phyloP scores from a whole-genome alignment of 2,329 filamentous ascomycete genomes.

The Thermoascus crustaceus region DNA sequence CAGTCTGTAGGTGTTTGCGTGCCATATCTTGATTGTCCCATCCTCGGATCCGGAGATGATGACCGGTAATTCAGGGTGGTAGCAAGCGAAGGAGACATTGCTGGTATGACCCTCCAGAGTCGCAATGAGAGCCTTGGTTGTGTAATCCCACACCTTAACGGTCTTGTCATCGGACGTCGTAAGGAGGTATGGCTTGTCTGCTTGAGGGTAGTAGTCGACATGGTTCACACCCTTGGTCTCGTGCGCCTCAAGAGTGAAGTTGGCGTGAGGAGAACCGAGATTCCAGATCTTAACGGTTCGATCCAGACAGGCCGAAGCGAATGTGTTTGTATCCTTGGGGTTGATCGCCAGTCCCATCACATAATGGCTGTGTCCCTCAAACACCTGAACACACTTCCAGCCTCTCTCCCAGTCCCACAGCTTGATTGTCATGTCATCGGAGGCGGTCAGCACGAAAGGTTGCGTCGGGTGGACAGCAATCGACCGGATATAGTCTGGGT shows the following conservation, averaged over 20 bases:
- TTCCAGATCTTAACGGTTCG: slow-evolving; percentile 98
- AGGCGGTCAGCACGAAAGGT: slow-evolving; percentile 90
- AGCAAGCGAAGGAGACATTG: slow-evolving; percentile 96
- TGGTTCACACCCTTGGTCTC: slow-evolving; percentile 97
- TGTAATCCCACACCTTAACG: slow-evolving; percentile 99
- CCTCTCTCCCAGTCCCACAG: slow-evolving; percentile 98
- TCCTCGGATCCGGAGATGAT: slow-evolving; percentile 98
- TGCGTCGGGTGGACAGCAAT: slow-evolving; percentile 93
- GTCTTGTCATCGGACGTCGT: slow-evolving; percentile 95
- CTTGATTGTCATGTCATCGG: slow-evolving; percentile 98
- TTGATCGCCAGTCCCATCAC: slow-evolving; percentile 97
- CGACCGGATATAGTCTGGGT: slow-evolving; percentile 96
- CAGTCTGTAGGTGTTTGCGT: slow-evolving; percentile 92
- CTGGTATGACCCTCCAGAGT: slow-evolving; percentile 95
- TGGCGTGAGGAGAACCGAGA: slow-evolving; percentile 83
- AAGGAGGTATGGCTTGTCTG: slow-evolving; percentile 73
- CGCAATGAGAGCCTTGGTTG: slow-evolving; percentile 92
- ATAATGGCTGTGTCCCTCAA: slow-evolving; percentile 93
- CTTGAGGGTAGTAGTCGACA: slow-evolving; percentile 74
- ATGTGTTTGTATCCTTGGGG: slow-evolving; percentile 89
- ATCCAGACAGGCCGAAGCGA: slow-evolving; percentile 91
- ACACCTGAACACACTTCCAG: slow-evolving; percentile 96
- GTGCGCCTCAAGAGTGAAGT: slow-evolving; percentile 94
- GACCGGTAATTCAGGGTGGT: slow-evolving; percentile 91
- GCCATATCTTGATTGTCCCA: slow-evolving; percentile 96